Evolutionary conservation across 2,329 filamentous ascomycete genomes (phyloP), one percentile per base, ranked within the genome.

Genomic region (Hymenoscyphus linearis): DNA sequence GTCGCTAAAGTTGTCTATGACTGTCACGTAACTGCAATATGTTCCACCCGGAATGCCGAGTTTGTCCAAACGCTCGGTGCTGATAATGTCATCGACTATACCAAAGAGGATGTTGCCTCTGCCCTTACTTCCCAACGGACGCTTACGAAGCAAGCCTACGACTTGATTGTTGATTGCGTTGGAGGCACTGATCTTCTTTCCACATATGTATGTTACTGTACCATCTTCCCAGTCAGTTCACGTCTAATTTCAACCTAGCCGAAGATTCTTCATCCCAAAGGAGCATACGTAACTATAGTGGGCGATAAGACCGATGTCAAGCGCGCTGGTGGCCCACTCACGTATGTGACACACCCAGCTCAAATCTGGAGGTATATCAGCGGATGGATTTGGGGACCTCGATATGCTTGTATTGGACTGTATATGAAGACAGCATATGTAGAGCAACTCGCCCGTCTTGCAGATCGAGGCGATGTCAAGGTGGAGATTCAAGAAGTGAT

Each of bases 131-230:
- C 65, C 6, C 37, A 25, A 7, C 60, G 55, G 26, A 35, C 52
- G 26, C 14, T 26, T 25, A 25, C 44, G 12, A 53, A 36, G 25
- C 31, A 58, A 31, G 54, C 65, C 22, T 68, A 60, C 25, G 69
- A 71, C 56, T 60, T 71, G 3, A 27, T 72, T 4, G 60, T 71
- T 52, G 69, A 72, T 56, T 71, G 69, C 58, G 71, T 77, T 40
- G 79, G 79, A 7, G 72, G 76, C 12, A 69, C 61, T 4, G 69
- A 71, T 13, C 56, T 71, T 9, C 55, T 71, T 31, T 47, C 62
- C 3, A 40, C 40, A 44, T 69, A 71, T 61, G 68, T 69, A 65
- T 37, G 60, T 64, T 13, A 12, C 47, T 25, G 27, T 31, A 4
- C 14, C 10, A 12, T 27, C 16, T 18, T 4, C 18, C 31, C 27